phyloP scores from a whole-genome alignment of 1,284 basidiomycete species.

The Cerioporus squamosus region DNA sequence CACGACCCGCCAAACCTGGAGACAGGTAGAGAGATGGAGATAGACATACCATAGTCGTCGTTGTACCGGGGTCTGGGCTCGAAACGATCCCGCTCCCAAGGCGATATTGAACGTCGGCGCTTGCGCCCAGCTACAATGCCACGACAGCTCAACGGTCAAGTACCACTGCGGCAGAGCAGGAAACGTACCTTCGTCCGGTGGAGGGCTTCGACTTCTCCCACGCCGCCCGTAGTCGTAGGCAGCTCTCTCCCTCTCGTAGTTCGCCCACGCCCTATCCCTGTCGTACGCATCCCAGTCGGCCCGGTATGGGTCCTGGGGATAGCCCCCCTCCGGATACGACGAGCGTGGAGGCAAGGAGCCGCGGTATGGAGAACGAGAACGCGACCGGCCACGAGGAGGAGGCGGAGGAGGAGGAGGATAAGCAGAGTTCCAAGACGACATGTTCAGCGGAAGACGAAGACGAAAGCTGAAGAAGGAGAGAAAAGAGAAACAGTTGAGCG shows the following conservation, averaged over 20 bases:
- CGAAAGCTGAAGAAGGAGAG: conserved; percentile 64
- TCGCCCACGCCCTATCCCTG: conserved; percentile 67
- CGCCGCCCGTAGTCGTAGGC: conserved; percentile 63
- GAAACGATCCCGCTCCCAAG: conserved; percentile 80
- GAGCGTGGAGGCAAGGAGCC: conserved; percentile 55
- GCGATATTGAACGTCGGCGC: conserved; percentile 84
- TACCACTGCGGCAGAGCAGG: neutral
- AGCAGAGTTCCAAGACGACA: conserved; percentile 68
- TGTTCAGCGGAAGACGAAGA: conserved; percentile 56
- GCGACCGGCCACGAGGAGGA: conserved; percentile 70
- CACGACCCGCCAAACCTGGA: no score
- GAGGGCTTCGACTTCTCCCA: conserved; percentile 72
- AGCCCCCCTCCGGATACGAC: conserved; percentile 58
- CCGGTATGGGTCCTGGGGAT: conserved; percentile 60
- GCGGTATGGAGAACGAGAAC: conserved; percentile 75
- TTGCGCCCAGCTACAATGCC: conserved; percentile 62
- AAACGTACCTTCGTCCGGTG: conserved; percentile 70
- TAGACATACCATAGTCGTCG: conserved; percentile 74
- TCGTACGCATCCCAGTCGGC: conserved; percentile 72
- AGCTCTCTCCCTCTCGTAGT: conserved; percentile 69
- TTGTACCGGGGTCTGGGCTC: conserved; percentile 80
- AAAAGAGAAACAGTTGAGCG: conserved; percentile 65
- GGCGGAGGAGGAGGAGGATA: conserved; percentile 52
- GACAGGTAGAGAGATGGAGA: no score
- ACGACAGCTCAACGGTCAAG: conserved; percentile 11